These are phyloP conservation scores for Diospyros lotus DNA, from an alignment of 148 eudicot species.

Conservation along the genomic window DNA sequence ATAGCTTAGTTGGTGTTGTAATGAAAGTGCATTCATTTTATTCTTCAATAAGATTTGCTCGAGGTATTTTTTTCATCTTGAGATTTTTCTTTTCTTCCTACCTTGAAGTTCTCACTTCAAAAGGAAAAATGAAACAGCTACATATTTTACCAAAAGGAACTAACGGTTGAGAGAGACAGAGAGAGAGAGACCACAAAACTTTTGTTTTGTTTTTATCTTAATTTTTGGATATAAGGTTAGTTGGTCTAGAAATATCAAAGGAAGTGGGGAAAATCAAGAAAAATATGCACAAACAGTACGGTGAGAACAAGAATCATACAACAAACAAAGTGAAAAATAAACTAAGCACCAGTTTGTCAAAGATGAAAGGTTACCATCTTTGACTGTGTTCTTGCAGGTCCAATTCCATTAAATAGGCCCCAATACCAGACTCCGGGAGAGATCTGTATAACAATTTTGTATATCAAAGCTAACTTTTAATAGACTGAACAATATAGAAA, in stretches of 20 bases:
- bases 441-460: constrained; percentile 49
- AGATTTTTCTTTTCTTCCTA: no score
- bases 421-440: constrained; percentile 78
- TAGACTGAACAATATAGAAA: background rate
- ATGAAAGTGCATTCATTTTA: no score
- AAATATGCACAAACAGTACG: background rate
- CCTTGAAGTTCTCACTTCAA: no score
- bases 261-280: background rate
- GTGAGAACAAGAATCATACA: background rate
- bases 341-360: background rate
- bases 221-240: background rate
- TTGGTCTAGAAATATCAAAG: background rate
- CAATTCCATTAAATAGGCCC: constrained; percentile 90
- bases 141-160: no score
- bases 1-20: no score
- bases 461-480: constrained; percentile 18
- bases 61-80: no score
- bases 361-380: constrained; percentile 63
- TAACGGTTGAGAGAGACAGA: no score
- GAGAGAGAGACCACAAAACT: no score
- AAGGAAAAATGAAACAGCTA: no score
- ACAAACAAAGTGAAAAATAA: background rate
- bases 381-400: constrained; percentile 73
- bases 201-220: background rate
- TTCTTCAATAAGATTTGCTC: no score